These are phyloP conservation scores for Bacidia gigantensis DNA, from an alignment of 495 filamentous ascomycete genomes.

Conservation along the genomic window DNA sequence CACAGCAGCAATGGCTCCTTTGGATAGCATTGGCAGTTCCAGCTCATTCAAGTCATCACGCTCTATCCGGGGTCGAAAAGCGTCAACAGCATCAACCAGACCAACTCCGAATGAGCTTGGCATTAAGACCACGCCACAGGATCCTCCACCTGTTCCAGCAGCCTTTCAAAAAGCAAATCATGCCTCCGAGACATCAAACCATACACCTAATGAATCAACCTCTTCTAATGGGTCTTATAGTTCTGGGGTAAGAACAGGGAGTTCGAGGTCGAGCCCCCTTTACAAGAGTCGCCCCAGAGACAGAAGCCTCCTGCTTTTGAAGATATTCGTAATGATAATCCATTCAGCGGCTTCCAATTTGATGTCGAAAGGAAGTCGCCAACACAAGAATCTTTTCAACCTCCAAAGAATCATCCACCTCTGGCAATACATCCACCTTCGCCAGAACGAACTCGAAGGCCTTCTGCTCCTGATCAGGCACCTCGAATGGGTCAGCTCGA, in stretches of 20 bases:
- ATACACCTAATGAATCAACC: slow-evolving; percentile 50
- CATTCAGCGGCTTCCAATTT: slow-evolving; percentile 27
- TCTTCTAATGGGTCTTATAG: slow-evolving; percentile 55
- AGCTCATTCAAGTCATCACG: slow-evolving; percentile 18
- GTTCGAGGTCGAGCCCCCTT: slow-evolving; percentile 52
- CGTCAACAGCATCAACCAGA: slow-evolving; percentile 9
- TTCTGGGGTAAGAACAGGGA: slow-evolving; percentile 51
- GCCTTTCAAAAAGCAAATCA: slow-evolving; percentile 36
- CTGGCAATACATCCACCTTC: not conserved
- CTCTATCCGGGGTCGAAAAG: slow-evolving; percentile 19
- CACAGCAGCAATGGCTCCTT: slow-evolving; percentile 24
- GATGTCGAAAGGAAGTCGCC: slow-evolving; percentile 7
- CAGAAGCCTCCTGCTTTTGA: not conserved
- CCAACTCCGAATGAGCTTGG: not conserved
- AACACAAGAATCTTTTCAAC: not conserved
- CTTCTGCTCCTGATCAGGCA: not conserved
- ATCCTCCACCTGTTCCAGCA: slow-evolving; percentile 18
- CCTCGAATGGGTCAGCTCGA: not conserved
- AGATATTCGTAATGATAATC: slow-evolving; percentile 21
- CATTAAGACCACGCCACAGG: slow-evolving; percentile 3
- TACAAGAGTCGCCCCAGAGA: slow-evolving; percentile 16
- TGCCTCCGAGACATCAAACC: slow-evolving; percentile 41
- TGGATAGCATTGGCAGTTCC: slow-evolving; percentile 19
- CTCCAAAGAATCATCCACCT: too few relatives aligned
- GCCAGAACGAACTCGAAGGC: not conserved